Evolutionary conservation across 495 filamentous ascomycete genomes (phyloP).

Genomic region (Bacidia gigantensis): DNA sequence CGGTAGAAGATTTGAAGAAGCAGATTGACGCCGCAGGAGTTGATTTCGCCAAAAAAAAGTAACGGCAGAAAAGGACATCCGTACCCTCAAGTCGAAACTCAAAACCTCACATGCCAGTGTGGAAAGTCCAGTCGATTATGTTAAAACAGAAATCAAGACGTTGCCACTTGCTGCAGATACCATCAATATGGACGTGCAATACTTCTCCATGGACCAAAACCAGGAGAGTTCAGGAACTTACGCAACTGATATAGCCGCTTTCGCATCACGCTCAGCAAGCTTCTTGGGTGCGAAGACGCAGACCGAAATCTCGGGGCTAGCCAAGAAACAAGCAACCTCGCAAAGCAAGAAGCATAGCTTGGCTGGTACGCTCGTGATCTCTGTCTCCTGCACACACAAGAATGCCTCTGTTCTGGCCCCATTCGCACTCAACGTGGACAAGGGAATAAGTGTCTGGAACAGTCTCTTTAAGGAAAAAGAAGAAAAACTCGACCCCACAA

Average conservation of each 20-base stretch:
- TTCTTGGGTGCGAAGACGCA: background rate
- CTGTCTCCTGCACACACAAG: background rate
- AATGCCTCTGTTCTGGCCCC: background rate
- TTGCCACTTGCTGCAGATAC: background rate
- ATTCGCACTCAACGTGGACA: background rate
- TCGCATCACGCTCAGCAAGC: background rate
- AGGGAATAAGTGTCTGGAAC: background rate
- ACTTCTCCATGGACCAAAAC: background rate
- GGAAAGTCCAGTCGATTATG: background rate
- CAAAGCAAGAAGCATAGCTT: background rate
- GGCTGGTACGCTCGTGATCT: background rate
- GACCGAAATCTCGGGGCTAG: background rate
- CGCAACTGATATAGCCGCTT: background rate
- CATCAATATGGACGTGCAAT: background rate
- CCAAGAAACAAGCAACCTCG: background rate
- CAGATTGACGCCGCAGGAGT: background rate
- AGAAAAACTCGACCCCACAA: background rate
- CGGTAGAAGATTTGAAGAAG: background rate
- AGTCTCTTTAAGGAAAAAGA: background rate
- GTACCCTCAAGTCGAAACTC: background rate
- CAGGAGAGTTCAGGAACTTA: background rate
- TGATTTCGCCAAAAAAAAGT: background rate
- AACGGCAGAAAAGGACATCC: background rate
- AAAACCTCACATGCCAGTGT: background rate
- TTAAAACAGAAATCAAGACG: background rate